Conservation (phyloP, 208 protist genomes). For the Blastocrithidia nonstop region DNA sequence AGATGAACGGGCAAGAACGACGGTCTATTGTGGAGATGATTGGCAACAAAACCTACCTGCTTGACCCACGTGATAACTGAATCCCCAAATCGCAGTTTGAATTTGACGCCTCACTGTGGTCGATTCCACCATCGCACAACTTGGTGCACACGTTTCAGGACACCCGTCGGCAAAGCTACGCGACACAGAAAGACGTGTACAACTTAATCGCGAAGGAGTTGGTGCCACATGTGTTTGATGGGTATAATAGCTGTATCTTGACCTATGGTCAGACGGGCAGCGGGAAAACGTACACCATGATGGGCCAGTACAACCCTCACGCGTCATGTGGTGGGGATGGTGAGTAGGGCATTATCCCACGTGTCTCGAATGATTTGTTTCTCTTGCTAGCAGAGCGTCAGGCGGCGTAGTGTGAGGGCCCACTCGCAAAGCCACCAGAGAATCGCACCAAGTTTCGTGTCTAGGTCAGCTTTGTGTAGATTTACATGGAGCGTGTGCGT, state of each 20-base stretch:
- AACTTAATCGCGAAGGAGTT: conserved; percentile 80
- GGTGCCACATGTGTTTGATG: conserved; percentile 85
- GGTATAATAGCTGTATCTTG: conserved; percentile 86
- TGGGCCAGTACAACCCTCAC: conserved; percentile 69
- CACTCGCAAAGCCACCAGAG: conserved; percentile 8
- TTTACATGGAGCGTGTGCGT: conserved; percentile 94
- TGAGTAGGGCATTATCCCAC: conserved; percentile 83
- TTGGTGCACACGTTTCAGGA: conserved; percentile 77
- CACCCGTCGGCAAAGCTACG: conserved; percentile 48
- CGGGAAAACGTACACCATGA: conserved; percentile 89
- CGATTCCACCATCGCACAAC: conserved; percentile 68
- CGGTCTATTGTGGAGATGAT: conserved; percentile 83
- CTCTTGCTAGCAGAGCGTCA: conserved; percentile 34
- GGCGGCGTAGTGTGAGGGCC: conserved; percentile 12
- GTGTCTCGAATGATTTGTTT: conserved; percentile 84
- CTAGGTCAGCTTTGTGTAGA: conserved; percentile 93
- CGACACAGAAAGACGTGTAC: conserved; percentile 82
- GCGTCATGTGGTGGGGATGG: conserved; percentile 57
- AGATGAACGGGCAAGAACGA: conserved; percentile 72
- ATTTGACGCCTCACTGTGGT: conserved; percentile 84
- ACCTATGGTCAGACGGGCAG: conserved; percentile 88
- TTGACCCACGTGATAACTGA: conserved; percentile 77
- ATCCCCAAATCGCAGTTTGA: conserved; percentile 79
- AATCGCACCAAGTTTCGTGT: conserved; percentile 49
- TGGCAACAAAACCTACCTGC: conserved; percentile 69